Evolutionary conservation across 1,139 yeast species (phyloP), one percentile per base, ranked within the genome.

Genomic region (Candida neerlandica): DNA sequence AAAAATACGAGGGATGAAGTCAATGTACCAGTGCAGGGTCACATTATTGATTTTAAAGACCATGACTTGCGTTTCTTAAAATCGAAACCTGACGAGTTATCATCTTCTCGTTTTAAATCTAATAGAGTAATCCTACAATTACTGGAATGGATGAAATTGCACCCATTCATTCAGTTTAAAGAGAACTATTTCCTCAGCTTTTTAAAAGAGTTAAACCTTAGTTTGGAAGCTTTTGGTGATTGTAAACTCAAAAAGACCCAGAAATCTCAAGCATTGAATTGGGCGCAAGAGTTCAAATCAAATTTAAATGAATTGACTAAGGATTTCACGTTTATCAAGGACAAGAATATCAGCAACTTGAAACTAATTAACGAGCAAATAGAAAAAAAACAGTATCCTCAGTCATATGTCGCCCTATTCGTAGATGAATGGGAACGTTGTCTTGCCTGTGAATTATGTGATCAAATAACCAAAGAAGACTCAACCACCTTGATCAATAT

Each of bases 111-210:
- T 37, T 51, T 59, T 19, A 58, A 52, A 43, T 53, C 61, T 4
- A 55, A 49, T 42, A 50, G 58, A 41, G 60, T 67, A 1, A 58
- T 65, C 39, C 50, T 65, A 4, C 78, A 73, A 51, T 56, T 73
- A n/a, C 56, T 63, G 7, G 73, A 73, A 51, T 76, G 81, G 81
- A 65, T 73, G 61, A 60, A 62, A 21, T 50, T 75, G 14, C 62
- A 65, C 35, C 80, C 80, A 0, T 73, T 73, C 49, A 56, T 59
- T 14, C 68, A 69, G 50, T 67, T 71, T 46, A 61, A 67, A 35
- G 69, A 66, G 42, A 56, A 64, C 3, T 69, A 57, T 48, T 64
- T 68, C 29, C 45, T 58, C 27, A 60, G 61, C 41, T 57, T 56
- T 41, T 46, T 61, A 15, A 43, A 44, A 34, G 53, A 54, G 23